Conservation (phyloP, 2,329 filamentous ascomycete species). For the Diaporthe batatas region DNA sequence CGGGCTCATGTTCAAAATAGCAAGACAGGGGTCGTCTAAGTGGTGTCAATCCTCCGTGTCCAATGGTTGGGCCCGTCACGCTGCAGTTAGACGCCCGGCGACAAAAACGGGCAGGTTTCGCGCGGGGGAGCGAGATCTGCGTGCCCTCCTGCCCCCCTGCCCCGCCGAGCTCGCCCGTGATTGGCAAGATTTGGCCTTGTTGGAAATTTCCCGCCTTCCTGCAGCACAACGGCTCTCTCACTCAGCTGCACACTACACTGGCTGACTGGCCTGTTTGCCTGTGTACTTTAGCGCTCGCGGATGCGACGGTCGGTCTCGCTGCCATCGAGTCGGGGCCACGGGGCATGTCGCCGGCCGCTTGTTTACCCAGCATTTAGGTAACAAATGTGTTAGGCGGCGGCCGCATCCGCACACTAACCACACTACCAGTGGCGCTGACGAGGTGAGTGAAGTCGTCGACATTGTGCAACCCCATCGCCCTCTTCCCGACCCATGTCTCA, state of each 20-base stretch:
- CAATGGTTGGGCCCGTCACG: conserved; percentile 49
- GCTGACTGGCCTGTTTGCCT: too few species aligned
- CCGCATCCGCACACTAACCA: conserved; percentile 7
- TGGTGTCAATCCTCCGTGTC: conserved; percentile 37
- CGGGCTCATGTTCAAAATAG: conserved; percentile 26
- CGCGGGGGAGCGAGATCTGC: conserved; percentile 28
- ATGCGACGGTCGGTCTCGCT: conserved; percentile 1
- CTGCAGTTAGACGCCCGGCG: conserved; percentile 50
- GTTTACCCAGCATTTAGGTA: background rate
- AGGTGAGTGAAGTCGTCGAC: background rate
- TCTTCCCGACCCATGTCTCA: background rate
- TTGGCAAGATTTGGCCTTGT: conserved; percentile 8
- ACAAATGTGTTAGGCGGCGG: conserved; percentile 9
- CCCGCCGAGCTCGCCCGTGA: background rate
- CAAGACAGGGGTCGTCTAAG: conserved; percentile 15
- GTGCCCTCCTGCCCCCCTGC: too few species aligned
- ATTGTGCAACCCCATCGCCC: background rate
- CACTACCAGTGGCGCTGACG: too few species aligned
- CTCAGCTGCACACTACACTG: too few species aligned
- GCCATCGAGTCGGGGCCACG: background rate
- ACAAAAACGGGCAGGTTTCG: conserved; percentile 22
- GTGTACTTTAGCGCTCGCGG: conserved; percentile 15
- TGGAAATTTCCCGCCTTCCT: background rate
- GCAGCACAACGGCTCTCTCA: background rate
- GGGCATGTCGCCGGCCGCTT: conserved; percentile 13